Evolutionary conservation across 148 eudicot genomes (phyloP).

Genomic region (Spergularia marina): DNA sequence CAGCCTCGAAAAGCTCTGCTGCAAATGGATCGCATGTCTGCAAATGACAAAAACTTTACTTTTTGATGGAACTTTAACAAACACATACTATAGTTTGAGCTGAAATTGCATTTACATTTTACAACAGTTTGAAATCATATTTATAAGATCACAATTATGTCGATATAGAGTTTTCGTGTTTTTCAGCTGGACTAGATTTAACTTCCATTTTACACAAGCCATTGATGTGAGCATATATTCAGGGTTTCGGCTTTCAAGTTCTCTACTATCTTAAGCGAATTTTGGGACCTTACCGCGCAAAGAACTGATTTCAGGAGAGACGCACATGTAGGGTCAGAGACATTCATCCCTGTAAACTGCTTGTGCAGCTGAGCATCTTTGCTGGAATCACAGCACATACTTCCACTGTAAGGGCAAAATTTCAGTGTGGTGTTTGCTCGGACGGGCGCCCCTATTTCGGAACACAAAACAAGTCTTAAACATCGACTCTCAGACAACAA

Average conservation of each 20-base stretch:
- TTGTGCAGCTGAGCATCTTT: conserved; percentile 58
- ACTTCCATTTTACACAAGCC: neutral
- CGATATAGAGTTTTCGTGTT: too few species aligned
- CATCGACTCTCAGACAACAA: neutral
- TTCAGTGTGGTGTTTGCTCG: conserved; percentile 32
- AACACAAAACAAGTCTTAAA: neutral
- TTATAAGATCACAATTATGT: neutral
- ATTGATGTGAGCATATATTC: too few species aligned
- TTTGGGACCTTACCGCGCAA: conserved; percentile 59
- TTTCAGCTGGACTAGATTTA: too few species aligned
- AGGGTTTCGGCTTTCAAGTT: too few species aligned
- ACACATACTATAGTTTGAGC: neutral
- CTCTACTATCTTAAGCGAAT: neutral
- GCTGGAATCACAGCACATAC: conserved; percentile 59
- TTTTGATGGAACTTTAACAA: too few species aligned
- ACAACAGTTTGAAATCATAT: conserved; percentile 1
- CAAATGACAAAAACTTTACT: conserved; percentile 4
- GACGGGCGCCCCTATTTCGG: conserved; percentile 61
- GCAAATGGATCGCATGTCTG: conserved; percentile 92
- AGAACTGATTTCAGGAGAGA: conserved; percentile 70
- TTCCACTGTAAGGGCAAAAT: conserved; percentile 76
- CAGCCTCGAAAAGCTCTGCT: conserved; percentile 50
- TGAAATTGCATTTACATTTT: neutral
- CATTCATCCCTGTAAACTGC: conserved; percentile 62
- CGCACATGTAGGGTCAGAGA: conserved; percentile 70